Evolutionary conservation across 306 rosid species (phyloP), one percentile per base, ranked within the genome.

Genomic region (Gastrolobium villosum): DNA sequence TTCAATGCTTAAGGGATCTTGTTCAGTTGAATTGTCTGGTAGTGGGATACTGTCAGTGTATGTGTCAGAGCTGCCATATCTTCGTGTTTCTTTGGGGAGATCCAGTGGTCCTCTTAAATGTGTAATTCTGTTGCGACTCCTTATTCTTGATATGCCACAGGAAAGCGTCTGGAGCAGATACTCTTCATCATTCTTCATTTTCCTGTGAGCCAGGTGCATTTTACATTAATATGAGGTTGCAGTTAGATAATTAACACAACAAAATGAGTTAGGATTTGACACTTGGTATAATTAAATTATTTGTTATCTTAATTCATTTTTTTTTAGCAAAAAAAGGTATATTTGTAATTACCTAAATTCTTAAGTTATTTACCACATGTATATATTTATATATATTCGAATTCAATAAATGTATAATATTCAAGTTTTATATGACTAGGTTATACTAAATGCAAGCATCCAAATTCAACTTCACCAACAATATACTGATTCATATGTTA

Each of bases 151-250:
- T 83, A 91, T 66, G 28, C 87, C 87, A 59, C 97, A 90, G 36
- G 89, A 70, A 77, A 94, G 82, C 46, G 66, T 83, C n/a, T 82
- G 77, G 30, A 88, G 65, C 72, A 90, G 88, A 65, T 72, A 86
- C 10, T 87, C 85, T 54, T 63, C 86, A 37, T 90, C 89, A 78
- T 74, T 87, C 87, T 94, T 91, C 97, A 87, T 90, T 67, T 85
- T 88, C 87, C 96, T 94, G 86, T 72, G 10, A 62, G 14, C 65
- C 75, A 72, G 45, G 44, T 68, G 3, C 32, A 65, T 6, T 59
- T 63, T 48, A 14, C 52, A 68, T 86, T n/a, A 30, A 45, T 35
- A 67, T 10, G 57, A 75, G 9, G 10, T 44, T 62, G 39, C 28
- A 41, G 43, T 52, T 28, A 44, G 57, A 41, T 82, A 14, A 65